Base-by-base conservation (phyloP, 2,329 filamentous ascomycete species). In the Apiospora kogelbergensis region DNA sequence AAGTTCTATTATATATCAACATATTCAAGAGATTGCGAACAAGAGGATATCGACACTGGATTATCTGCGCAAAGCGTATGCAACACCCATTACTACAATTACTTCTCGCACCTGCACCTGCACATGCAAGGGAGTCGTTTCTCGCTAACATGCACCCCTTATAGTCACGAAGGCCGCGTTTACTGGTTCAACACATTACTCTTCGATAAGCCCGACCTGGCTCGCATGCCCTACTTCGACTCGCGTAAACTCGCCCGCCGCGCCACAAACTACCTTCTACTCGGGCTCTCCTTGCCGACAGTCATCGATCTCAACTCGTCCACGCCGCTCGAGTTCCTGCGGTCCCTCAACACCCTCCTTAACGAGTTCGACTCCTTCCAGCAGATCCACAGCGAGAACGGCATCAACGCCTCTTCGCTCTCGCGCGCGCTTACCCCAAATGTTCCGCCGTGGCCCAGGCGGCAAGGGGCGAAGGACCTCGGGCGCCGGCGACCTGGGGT, bases 171-270 rank as follows among this genome's bases (percentile, higher is more conserved):
- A 81, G 95, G 95, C 70, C 91, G 94, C 69, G 90, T 97, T 53
- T 98, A 97, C 84, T 98, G 96, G 95, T 98, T 98, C 85, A 98
- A 98, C 82, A 98, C 96, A 0, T 89, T 97, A 70, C 92, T 97
- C 77, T 97, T 97, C 81, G 93, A 94, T 73, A 92, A 93, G 76
- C 81, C 88, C 40, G 94, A 97, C 79, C 86, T 98, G 42, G 84
- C 88, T 66, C 90, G 91, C 76, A 91, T 98, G 84, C 91, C 95
- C 63, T 97, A 94, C 78, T 95, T 97, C 78, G 93, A 97, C 70
- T 84, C 89, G 4, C 90, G 92, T 72, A 96, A 95, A 78, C 89
- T 98, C 65, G 91, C 93, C 71, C 92, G 95, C 69, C 93, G 96
- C 74, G 95, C 96, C 44, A 97, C 94, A 66, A 97, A 97, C 80